Evolutionary conservation across 257 asterid species (phyloP).

Genomic region (Solanum megistacrolobum): DNA sequence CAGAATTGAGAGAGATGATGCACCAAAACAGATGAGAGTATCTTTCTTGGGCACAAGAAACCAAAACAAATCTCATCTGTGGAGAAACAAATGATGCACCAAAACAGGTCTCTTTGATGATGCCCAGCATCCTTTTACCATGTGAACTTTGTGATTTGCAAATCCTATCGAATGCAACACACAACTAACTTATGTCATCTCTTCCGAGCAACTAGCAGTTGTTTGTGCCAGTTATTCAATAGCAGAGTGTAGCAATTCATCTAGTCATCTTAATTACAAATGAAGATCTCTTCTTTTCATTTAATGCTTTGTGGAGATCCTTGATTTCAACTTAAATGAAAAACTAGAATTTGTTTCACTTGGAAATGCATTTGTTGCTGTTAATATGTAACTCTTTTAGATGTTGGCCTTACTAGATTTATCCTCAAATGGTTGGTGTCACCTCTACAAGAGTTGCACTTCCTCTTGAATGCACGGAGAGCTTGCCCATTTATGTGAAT

Average conservation of each 20-base stretch:
- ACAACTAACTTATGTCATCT: background rate
- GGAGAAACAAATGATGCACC: background rate
- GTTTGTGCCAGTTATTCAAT: background rate
- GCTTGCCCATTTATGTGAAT: slow-evolving; percentile 55
- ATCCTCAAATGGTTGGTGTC: slow-evolving; percentile 48
- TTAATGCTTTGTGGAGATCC: background rate
- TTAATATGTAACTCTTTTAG: background rate
- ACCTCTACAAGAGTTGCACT: slow-evolving; percentile 45
- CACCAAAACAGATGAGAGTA: background rate
- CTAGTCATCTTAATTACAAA: background rate
- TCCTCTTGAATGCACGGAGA: slow-evolving; percentile 49
- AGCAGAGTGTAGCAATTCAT: background rate
- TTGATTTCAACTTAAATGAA: background rate
- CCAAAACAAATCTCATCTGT: background rate
- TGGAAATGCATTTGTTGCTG: background rate
- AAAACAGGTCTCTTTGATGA: background rate
- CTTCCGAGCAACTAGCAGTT: background rate
- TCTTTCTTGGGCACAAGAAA: background rate
- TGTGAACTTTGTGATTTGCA: background rate
- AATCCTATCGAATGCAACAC: background rate
- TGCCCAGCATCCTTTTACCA: background rate
- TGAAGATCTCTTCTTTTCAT: background rate
- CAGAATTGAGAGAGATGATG: background rate
- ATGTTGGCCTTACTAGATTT: slow-evolving; percentile 28
- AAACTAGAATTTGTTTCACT: background rate